These are phyloP conservation scores for Auriculariales sp. DNA, from an alignment of 768 basidiomycete genomes.

Conservation along the genomic window DNA sequence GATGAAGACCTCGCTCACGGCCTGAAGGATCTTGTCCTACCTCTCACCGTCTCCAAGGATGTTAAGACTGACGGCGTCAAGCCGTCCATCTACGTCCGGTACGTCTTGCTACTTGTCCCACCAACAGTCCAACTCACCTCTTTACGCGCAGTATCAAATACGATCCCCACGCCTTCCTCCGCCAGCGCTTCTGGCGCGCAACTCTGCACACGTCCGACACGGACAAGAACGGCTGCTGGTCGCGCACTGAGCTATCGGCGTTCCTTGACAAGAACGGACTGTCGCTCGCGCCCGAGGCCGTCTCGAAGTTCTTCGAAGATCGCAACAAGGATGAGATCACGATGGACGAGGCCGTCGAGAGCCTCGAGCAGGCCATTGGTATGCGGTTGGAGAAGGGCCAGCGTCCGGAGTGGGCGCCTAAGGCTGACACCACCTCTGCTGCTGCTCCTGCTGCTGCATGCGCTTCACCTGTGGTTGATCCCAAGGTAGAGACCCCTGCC, in stretches of 20 bases:
- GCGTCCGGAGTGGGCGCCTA: too few species aligned
- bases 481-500: not conserved
- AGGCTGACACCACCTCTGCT: too few species aligned
- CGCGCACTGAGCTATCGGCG: not conserved
- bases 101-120: not conserved
- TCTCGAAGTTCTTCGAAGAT: not conserved
- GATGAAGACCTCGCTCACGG: not conserved
- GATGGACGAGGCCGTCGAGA: not conserved
- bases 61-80: not conserved
- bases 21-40: not conserved
- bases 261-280: not conserved
- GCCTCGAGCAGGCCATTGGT: not conserved
- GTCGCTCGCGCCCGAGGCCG: not conserved
- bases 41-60: not conserved
- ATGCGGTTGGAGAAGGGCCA: not conserved
- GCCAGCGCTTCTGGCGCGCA: not conserved
- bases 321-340: not conserved
- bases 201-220: not conserved
- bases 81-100: not conserved
- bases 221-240: not conserved
- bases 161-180: not conserved
- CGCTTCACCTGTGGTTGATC: not conserved
- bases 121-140: not conserved
- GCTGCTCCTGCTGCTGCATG: too few species aligned
- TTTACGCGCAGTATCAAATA: not conserved